A percentile compares a stretch with the other conserved stretches of the same genome.
Evolutionary conservation across 108 stramenopile species (phyloP).

Genomic region (Thalassiosira profunda): DNA sequence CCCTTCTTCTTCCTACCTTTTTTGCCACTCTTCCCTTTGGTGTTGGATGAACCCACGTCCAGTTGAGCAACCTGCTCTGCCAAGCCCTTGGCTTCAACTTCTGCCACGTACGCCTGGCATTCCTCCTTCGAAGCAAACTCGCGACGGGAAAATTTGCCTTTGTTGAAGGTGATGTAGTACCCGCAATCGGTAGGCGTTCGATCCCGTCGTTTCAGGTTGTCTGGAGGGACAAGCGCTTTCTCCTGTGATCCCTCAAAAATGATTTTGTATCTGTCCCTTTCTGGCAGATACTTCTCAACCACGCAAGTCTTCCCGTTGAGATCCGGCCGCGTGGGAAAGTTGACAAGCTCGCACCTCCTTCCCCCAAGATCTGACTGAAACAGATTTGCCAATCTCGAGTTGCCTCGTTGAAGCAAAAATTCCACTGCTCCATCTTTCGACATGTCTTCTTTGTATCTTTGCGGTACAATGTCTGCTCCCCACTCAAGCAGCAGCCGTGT

Average conservation of each 20-base stretch:
- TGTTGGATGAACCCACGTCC: too few relatives aligned
- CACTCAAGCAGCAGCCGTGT: too few relatives aligned
- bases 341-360: constrained; percentile 2
- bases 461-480: too few relatives aligned
- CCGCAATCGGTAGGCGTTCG: background rate
- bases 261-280: background rate
- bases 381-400: background rate
- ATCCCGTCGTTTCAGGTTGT: constrained; percentile 7
- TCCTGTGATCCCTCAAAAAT: background rate
- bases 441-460: too few relatives aligned
- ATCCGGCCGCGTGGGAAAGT: constrained; percentile 1
- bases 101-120: too few relatives aligned
- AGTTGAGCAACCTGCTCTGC: too few relatives aligned
- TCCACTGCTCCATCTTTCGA: background rate
- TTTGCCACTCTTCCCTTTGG: too few relatives aligned
- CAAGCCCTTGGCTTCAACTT: too few relatives aligned
- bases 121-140: constrained; percentile 9
- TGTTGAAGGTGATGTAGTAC: constrained; percentile 1
- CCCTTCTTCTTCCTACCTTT: too few relatives aligned
- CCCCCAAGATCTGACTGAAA: constrained; percentile 5
- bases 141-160: background rate
- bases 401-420: background rate
- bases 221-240: background rate
- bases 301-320: background rate
- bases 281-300: background rate